These are phyloP conservation scores for Alloascoidea hylecoeti DNA, from an alignment of 805 yeast genomes.

Conservation along the genomic window DNA sequence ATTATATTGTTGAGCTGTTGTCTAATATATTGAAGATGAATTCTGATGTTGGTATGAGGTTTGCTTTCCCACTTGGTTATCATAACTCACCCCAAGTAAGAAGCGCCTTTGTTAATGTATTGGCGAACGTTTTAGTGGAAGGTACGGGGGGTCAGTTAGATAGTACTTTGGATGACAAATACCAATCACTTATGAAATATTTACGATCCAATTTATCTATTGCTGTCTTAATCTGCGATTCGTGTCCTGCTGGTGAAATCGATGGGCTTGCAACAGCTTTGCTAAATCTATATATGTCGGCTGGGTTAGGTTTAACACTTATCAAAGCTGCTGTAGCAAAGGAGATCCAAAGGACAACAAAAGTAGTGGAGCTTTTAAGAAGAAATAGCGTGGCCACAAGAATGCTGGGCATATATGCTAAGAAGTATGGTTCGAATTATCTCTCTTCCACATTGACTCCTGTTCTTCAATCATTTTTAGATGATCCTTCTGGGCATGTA, in stretches of 20 bases:
- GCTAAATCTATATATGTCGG: conserved; percentile 35
- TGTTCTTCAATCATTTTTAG: conserved; percentile 38
- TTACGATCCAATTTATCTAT: too few relatives aligned
- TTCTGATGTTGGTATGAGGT: too few relatives aligned
- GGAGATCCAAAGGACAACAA: conserved; percentile 46
- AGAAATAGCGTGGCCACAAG: conserved; percentile 75
- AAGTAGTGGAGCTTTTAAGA: conserved; percentile 62
- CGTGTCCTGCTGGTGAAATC: conserved; percentile 56
- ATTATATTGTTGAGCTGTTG: too few relatives aligned
- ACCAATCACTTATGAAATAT: too few relatives aligned
- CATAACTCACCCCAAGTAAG: too few relatives aligned
- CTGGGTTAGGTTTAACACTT: conserved; percentile 19
- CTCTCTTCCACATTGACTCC: conserved; percentile 38
- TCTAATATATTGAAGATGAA: conserved; percentile 61
- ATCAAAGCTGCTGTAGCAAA: conserved; percentile 40
- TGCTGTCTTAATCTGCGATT: conserved; percentile 36
- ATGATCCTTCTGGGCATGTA: conserved; percentile 23
- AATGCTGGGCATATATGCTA: conserved; percentile 59
- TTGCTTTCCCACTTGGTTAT: too few relatives aligned
- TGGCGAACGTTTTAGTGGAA: too few relatives aligned
- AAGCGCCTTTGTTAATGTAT: too few relatives aligned
- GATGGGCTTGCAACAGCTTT: conserved; percentile 57
- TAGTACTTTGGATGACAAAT: too few relatives aligned
- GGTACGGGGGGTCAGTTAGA: too few relatives aligned
- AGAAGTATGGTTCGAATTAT: conserved; percentile 49